Conservation (phyloP, 106 monocot genomes). For the Iris macrosiphon region DNA sequence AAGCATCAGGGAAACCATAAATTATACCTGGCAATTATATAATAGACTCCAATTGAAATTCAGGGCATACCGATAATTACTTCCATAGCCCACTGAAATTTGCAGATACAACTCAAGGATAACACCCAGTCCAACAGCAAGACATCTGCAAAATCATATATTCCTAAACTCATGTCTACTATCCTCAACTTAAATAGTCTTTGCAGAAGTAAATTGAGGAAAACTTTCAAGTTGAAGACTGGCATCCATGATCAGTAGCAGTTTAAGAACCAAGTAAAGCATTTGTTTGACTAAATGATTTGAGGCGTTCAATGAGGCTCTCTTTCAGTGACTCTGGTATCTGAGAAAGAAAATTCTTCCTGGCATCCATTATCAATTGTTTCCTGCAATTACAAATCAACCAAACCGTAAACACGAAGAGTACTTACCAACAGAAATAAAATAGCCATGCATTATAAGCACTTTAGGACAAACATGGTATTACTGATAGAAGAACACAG, state of each 20-base stretch:
- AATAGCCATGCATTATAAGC: too few species aligned
- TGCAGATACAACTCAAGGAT: conserved; percentile 7
- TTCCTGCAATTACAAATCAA: conserved; percentile 37
- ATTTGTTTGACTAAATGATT: conserved; percentile 38
- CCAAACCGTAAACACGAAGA: too few species aligned
- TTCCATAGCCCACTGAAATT: conserved; percentile 3
- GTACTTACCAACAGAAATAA: not conserved
- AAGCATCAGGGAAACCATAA: too few species aligned
- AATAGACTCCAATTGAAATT: too few species aligned
- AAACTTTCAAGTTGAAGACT: not conserved
- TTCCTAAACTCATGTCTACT: not conserved
- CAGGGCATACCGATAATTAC: conserved; percentile 14
- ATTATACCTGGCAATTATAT: too few species aligned
- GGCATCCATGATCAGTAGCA: not conserved
- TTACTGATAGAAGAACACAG: too few species aligned
- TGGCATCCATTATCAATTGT: conserved; percentile 31
- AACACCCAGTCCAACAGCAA: conserved; percentile 18
- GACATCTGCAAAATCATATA: conserved; percentile 18
- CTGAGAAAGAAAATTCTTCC: conserved; percentile 33
- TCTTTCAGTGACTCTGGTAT: conserved; percentile 54
- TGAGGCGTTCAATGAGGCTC: conserved; percentile 28
- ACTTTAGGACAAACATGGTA: too few species aligned
- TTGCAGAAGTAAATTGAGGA: too few species aligned
- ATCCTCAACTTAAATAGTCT: too few species aligned
- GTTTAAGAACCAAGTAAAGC: conserved; percentile 30